Evolutionary conservation across 768 basidiomycete species (phyloP), one percentile per base, ranked within the genome.

Genomic region (Leccinum variicolor): DNA sequence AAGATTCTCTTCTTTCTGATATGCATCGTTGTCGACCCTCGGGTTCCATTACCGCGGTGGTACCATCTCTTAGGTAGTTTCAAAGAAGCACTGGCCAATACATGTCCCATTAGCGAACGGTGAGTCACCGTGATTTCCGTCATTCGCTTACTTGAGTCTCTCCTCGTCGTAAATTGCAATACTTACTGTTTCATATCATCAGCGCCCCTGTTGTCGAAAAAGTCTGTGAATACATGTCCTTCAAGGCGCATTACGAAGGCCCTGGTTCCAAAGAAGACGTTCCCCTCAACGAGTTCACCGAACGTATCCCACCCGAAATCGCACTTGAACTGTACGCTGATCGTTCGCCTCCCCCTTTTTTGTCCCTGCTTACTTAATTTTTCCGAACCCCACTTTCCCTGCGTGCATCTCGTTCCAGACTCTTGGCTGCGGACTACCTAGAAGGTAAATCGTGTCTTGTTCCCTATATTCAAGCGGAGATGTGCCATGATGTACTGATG

Each of bases 211-310:
- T 96, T 34, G 83, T 92, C 2, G 91, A 94, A 73, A 94, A 92
- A 68, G 78, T 96, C 53, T 80, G 92, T 43, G 94, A 98, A 72
- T 97, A 93, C 68, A 90, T 96, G 76, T 77, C 83, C 31, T 94
- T 89, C 79, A 94, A 90, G 74, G 77, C 84, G 1, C 80, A 92
- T 59, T 93, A 92, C 68, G 84, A 87, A 59, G 80, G 81, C n/a
- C 77, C 76, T 2, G 83, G 81, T 1, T 75, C 83, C 7, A 91
- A 86, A 62, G 92, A 94, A 64, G 90, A 93, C 50, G 76, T 90
- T 21, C 92, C 93, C 4, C 67, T 82, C 2, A 76, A 80, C 21
- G 94, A 97, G 63, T 88, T 94, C 62, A 73, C 81, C 61, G 92
- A 95, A 62, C 82, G 94, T 19, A 81, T 98, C 52, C 85, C 86